Base-by-base conservation (phyloP, 441 rosid species). In the Erysimum cheiri region DNA sequence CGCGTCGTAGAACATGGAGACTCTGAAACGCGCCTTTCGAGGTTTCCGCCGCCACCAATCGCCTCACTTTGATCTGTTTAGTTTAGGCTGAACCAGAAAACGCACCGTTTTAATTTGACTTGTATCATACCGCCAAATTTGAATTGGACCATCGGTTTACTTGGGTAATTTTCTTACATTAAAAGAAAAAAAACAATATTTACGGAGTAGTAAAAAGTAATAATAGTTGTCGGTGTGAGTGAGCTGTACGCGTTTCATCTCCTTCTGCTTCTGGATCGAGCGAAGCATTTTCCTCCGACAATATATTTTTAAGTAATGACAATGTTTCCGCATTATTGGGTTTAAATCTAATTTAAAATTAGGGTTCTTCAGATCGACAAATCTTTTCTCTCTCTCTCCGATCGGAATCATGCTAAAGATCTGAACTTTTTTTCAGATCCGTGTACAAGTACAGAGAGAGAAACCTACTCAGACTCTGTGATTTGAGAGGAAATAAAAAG, bases 361-460 rank as follows among this genome's bases (percentile, higher is more conserved):
- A 70, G 74, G 74, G 71, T 76, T 76, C 75, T 64, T 75, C 49
- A 64, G 74, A 75, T 75, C 67, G 60, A 63, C 53, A 19, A 46
- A 46, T 56, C 41, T 24, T 48, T 6, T 66, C 55, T 59, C 71
- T 49, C 56, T 62, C 41, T 46, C 50, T 11, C 66, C 37, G 49
- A 63, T 69, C 66, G 47, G 47, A 46, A 48, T 56, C 67, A 41
- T 69, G 14, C 75, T 50, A 75, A 64, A 75, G 79, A 70, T 76
- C 75, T 70, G 46, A 76, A 15, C 11, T 31, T 35, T 40, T 28
- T 24, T 17, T 17, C 76, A 59, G 79, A 76, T 70, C 79, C 63
- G 71, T 64, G 35, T 26, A 29, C 29, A n/a, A 57, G 53, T 65
- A 58, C 22, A 54, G 44, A 61, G 74, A 67, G 62, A 65, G 70